Conservation (phyloP, 129 eudicot species). For the Saussurea involucrata region DNA sequence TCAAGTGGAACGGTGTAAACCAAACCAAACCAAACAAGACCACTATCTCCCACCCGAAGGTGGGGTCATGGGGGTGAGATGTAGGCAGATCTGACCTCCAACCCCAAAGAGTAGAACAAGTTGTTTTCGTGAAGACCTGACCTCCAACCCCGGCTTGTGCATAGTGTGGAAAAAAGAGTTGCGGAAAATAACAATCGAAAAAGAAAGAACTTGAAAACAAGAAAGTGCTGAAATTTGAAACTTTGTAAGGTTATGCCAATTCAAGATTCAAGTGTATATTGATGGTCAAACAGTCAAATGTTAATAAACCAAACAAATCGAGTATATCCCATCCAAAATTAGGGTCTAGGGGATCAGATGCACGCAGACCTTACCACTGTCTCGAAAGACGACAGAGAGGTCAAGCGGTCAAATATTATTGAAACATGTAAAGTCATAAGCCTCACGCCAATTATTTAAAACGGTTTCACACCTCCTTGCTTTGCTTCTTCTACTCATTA, state of each 20-base stretch:
- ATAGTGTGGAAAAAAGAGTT: no score
- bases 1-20: no score
- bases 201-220: not conserved
- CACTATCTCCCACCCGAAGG: no score
- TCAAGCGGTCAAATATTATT: not conserved
- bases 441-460: not conserved
- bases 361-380: not conserved
- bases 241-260: not conserved
- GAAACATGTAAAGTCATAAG: not conserved
- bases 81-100: no score
- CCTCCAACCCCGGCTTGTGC: no score
- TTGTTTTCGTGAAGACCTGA: no score
- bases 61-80: no score
- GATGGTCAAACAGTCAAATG: not conserved
- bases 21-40: no score
- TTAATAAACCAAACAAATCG: not conserved
- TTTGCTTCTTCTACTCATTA: not conserved
- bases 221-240: not conserved
- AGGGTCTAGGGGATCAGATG: not conserved
- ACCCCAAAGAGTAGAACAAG: no score
- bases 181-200: not conserved
- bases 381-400: not conserved
- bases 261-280: not conserved
- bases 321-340: not conserved
- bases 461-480: not conserved